Evolutionary conservation across 2,329 filamentous ascomycete species (phyloP).

Genomic region (Rutstroemia sp.): DNA sequence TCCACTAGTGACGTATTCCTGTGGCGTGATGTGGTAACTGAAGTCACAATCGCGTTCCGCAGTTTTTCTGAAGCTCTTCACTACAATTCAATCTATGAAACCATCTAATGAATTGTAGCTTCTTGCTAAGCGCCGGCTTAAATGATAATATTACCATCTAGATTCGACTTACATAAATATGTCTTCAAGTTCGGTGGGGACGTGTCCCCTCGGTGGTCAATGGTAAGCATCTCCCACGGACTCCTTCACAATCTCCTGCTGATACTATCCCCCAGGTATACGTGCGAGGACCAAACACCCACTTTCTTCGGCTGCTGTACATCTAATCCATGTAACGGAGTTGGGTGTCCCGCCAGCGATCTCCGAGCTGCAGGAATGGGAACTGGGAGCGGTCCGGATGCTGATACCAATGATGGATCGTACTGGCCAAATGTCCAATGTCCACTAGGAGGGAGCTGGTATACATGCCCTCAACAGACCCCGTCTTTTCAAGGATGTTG

Average conservation of each 20-base stretch:
- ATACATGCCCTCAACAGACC: conserved; percentile 6
- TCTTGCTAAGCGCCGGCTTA: too few species aligned
- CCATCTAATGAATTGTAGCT: too few species aligned
- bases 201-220: neutral
- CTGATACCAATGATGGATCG: neutral
- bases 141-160: too few species aligned
- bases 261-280: conserved; percentile 8
- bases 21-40: too few species aligned
- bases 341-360: conserved; percentile 11
- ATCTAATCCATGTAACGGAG: conserved; percentile 15
- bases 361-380: conserved; percentile 15
- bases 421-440: conserved; percentile 10
- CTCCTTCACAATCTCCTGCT: too few species aligned
- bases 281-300: conserved; percentile 11
- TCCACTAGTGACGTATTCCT: too few species aligned
- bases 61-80: too few species aligned
- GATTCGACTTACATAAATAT: neutral
- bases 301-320: conserved; percentile 18
- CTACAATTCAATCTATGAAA: too few species aligned
- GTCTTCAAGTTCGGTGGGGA: neutral
- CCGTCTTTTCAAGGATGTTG: conserved; percentile 15
- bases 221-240: neutral
- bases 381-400: neutral
- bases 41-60: too few species aligned
- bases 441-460: conserved; percentile 9